Evolutionary conservation across 176 grass and related monocot species (phyloP).

Genomic region (Alloteropsis semialata): DNA sequence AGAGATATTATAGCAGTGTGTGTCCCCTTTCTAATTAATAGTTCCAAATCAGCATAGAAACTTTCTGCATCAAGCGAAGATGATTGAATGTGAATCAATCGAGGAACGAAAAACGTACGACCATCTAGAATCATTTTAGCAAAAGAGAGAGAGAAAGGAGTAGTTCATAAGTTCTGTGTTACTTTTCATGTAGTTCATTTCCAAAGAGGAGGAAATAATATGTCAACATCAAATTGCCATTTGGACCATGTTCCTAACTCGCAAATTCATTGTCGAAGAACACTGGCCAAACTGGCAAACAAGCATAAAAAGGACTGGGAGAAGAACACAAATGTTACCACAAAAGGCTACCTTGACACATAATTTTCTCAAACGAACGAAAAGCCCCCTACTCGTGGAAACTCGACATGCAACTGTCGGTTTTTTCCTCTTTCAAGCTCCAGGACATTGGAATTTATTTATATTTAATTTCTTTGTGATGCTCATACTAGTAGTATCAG

Average conservation of each 20-base stretch:
- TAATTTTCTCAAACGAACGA: background rate
- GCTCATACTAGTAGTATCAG: background rate
- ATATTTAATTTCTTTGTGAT: background rate
- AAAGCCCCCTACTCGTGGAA: slow-evolving; percentile 1
- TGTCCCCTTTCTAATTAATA: background rate
- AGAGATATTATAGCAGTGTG: slow-evolving; percentile 1
- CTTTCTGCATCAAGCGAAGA: background rate
- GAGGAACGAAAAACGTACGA: background rate
- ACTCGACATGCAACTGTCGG: background rate
- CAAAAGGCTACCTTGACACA: background rate
- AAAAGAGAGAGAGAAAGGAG: background rate
- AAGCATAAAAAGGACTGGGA: background rate
- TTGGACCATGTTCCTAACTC: background rate
- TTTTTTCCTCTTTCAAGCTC: background rate
- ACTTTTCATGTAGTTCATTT: background rate
- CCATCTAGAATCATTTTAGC: background rate
- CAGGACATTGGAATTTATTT: background rate
- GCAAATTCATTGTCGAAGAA: background rate
- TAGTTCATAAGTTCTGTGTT: background rate
- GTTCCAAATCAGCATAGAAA: background rate
- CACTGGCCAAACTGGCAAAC: background rate
- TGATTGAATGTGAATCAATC: background rate
- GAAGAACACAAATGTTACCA: background rate
- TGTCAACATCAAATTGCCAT: background rate
- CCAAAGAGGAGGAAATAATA: background rate